Evolutionary conservation across 176 grass and related monocot genomes (phyloP).

Genomic region (Rhynchospora tenuis): DNA sequence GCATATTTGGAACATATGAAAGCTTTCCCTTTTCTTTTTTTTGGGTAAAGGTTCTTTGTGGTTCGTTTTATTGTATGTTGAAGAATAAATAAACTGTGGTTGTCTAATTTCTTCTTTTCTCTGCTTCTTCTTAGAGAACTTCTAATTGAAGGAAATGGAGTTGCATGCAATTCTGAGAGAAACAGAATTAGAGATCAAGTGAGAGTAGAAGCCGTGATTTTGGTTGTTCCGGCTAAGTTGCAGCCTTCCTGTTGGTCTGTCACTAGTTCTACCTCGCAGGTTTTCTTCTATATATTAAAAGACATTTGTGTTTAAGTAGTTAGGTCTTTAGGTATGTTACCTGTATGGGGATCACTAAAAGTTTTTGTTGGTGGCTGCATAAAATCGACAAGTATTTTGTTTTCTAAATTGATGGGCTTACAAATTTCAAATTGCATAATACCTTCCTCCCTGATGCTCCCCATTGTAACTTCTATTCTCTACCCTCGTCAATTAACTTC

Average conservation of each 20-base stretch:
- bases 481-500: neutral
- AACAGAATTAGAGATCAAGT: conserved; percentile 23
- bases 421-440: neutral
- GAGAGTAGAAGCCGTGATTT: conserved; percentile 15
- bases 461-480: neutral
- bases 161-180: conserved; percentile 17
- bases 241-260: conserved; percentile 10
- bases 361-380: neutral
- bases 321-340: neutral
- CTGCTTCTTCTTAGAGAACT: conserved; percentile 14
- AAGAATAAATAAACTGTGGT: neutral
- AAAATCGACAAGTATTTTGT: neutral
- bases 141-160: conserved; percentile 8
- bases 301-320: neutral
- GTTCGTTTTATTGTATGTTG: neutral
- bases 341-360: neutral
- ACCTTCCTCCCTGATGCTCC: neutral
- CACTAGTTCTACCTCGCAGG: conserved; percentile 6
- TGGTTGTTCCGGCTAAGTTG: neutral
- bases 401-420: neutral
- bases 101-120: neutral
- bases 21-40: neutral
- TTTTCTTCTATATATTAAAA: neutral
- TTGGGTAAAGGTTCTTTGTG: neutral
- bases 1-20: neutral